Base-by-base conservation (phyloP, 495 filamentous ascomycete genomes). In the Massariosphaeria phaeospora region DNA sequence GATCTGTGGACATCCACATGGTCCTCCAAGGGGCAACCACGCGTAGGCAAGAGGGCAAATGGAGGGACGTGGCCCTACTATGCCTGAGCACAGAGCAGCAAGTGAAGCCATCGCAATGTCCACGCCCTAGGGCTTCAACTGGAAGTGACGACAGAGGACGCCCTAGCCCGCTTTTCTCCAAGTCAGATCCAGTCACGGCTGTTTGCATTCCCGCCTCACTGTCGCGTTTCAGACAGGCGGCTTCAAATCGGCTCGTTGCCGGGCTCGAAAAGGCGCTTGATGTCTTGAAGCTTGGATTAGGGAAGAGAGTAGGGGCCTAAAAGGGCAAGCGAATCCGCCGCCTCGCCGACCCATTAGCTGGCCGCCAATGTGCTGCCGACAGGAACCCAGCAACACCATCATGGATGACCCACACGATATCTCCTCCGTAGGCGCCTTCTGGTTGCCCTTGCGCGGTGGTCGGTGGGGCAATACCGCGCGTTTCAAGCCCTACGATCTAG, bases 1-100 rank as follows among this genome's bases (percentile, higher is more conserved):
- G 24, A 13, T 25, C 23, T 38, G 15, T 20, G 20, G 25, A 31
- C 24, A 35, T 20, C 17, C 39, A 31, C 35, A 6, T 23, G 12
- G 30, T 50, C 18, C 34, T 40, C 23, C 43, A 38, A 33, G 41
- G 55, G 55, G 48, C 55, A 52, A 59, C 46, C 24, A 24, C 8
- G 38, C 27, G 23, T 40, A 52, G 48, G 48, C 41, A 43, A 59
- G 33, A 42, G 49, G 56, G 48, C 48, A 47, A 59, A 7, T 20
- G 11, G 8, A 33, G 17, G 43, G 34, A 39, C 49, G 56, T 59
- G 48, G 48, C 56, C 55, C 42, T 48, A 31, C 25, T 6, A 35
- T 48, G 20, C 25, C 24, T 5, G 6, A 45, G 38, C 48, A 48
- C 41, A 45, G 48, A 43, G 48, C 47, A 29, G 13, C 27, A 13